Percentiles rank a stretch among this genome's conserved stretches.
Evolutionary conservation across 1,139 yeast genomes (phyloP).

Genomic region (Suhomyces ambrosiae): DNA sequence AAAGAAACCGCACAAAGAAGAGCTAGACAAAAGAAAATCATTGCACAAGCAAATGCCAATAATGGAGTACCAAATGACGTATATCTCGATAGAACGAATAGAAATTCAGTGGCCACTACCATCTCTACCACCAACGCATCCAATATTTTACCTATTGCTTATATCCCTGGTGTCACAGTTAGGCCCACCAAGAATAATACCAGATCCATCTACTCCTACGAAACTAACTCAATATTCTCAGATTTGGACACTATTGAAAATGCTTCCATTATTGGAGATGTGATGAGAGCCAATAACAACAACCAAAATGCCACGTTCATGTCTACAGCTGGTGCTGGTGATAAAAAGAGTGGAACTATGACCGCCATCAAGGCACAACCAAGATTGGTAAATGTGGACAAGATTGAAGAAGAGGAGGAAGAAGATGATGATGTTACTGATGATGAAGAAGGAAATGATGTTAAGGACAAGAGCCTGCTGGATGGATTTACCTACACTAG

Average conservation of each 20-base stretch:
- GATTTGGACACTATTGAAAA: slow-evolving; percentile 55
- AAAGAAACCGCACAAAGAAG: slow-evolving; percentile 17
- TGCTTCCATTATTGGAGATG: slow-evolving; percentile 58
- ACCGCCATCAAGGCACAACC: slow-evolving; percentile 77
- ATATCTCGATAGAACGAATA: slow-evolving; percentile 31
- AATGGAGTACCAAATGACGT: slow-evolving; percentile 14
- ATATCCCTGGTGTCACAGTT: slow-evolving; percentile 91
- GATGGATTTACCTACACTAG: slow-evolving; percentile 8
- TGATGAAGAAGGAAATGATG: slow-evolving; percentile 17
- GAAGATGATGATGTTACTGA: slow-evolving; percentile 30
- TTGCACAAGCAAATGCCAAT: slow-evolving; percentile 18
- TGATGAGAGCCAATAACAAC: slow-evolving; percentile 32
- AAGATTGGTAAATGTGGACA: slow-evolving; percentile 57
- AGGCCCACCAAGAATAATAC: slow-evolving; percentile 53
- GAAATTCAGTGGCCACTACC: slow-evolving; percentile 59
- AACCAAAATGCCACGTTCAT: slow-evolving; percentile 12
- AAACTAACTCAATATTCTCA: slow-evolving; percentile 53
- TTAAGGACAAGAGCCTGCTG: slow-evolving; percentile 2
- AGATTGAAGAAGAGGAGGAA: slow-evolving; percentile 54
- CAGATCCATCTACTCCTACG: slow-evolving; percentile 50
- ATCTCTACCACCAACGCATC: slow-evolving; percentile 74
- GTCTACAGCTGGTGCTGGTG: slow-evolving; percentile 10
- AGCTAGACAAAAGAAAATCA: slow-evolving; percentile 20
- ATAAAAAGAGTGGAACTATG: slow-evolving; percentile 37
- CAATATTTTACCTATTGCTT: slow-evolving; percentile 89